Percentiles rank a stretch among this genome's conserved stretches.
Evolutionary conservation across 2,329 filamentous ascomycete genomes (phyloP).

Genomic region (Pleurostoma richardsiae): DNA sequence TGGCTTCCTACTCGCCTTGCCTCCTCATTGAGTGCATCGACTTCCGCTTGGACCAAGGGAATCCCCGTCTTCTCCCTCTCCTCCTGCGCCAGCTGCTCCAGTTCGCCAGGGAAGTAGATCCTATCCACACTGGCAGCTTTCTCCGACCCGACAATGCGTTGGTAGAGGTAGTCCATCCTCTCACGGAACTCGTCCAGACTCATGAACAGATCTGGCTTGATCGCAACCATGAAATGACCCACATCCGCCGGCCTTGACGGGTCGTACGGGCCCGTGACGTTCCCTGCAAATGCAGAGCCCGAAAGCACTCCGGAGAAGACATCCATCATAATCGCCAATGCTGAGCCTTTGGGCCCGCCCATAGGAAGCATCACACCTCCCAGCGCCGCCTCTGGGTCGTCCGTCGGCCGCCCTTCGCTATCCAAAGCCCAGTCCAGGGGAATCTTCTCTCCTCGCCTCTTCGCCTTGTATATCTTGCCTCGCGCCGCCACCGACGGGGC

Average conservation of each 20-base stretch:
- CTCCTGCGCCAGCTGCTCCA: slow-evolving; percentile 50
- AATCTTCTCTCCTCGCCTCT: slow-evolving; percentile 63
- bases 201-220: slow-evolving; percentile 74
- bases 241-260: slow-evolving; percentile 63
- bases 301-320: slow-evolving; percentile 78
- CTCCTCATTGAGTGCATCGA: slow-evolving; percentile 51
- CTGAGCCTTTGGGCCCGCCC: slow-evolving; percentile 79
- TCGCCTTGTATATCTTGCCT: slow-evolving; percentile 70
- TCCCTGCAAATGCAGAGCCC: slow-evolving; percentile 71
- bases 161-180: slow-evolving; percentile 52
- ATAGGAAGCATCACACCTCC: slow-evolving; percentile 80
- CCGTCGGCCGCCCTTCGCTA: slow-evolving; percentile 60
- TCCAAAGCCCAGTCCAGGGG: slow-evolving; percentile 72
- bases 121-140: slow-evolving; percentile 51
- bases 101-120: slow-evolving; percentile 59
- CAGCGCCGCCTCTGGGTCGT: slow-evolving; percentile 66
- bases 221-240: slow-evolving; percentile 67
- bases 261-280: slow-evolving; percentile 74
- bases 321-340: slow-evolving; percentile 79
- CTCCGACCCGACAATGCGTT: slow-evolving; percentile 46
- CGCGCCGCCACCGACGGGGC: slow-evolving; percentile 63
- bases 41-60: slow-evolving; percentile 50
- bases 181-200: slow-evolving; percentile 62
- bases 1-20: slow-evolving; percentile 36
- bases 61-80: slow-evolving; percentile 51